These are phyloP conservation scores for Osmanthus fragrans DNA, from an alignment of 257 asterid species.

Conservation along the genomic window DNA sequence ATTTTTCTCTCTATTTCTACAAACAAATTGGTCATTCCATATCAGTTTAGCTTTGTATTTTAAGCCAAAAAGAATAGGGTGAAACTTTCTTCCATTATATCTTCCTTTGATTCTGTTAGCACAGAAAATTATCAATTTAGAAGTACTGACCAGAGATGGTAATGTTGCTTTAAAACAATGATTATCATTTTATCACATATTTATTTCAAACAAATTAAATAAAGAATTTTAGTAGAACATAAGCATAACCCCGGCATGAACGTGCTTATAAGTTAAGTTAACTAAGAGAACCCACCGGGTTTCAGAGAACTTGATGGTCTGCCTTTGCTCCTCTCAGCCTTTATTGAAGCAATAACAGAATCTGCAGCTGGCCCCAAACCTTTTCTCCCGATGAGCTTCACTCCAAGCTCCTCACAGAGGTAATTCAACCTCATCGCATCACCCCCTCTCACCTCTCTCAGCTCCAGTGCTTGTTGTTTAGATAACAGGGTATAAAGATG, in stretches of 20 bases:
- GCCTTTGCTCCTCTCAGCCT: conserved; percentile 64
- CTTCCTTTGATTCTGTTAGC: neutral
- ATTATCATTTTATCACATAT: conserved; percentile 11
- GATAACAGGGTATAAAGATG: conserved; percentile 75
- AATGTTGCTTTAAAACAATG: neutral
- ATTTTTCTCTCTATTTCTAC: neutral
- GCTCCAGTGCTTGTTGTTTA: conserved; percentile 80
- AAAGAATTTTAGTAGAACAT: conserved; percentile 13
- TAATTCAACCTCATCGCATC: conserved; percentile 72
- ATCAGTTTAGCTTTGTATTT: neutral
- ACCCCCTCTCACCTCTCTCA: conserved; percentile 97
- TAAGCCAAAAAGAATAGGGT: neutral
- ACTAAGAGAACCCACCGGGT: conserved; percentile 61
- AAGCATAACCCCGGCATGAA: conserved; percentile 13
- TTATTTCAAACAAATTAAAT: conserved; percentile 17
- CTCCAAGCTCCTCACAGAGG: conserved; percentile 74
- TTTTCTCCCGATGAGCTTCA: conserved; percentile 87
- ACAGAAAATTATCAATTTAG: neutral
- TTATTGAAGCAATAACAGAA: conserved; percentile 79
- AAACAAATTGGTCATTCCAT: neutral
- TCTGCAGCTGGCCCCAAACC: conserved; percentile 91
- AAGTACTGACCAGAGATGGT: neutral
- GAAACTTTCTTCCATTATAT: neutral
- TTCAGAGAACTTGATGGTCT: conserved; percentile 39
- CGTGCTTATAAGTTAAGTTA: neutral